A percentile compares a stretch with the other conserved stretches of the same genome.
phyloP scores from a whole-genome alignment of 2,329 filamentous ascomycete genomes.

The Eutypa lata region DNA sequence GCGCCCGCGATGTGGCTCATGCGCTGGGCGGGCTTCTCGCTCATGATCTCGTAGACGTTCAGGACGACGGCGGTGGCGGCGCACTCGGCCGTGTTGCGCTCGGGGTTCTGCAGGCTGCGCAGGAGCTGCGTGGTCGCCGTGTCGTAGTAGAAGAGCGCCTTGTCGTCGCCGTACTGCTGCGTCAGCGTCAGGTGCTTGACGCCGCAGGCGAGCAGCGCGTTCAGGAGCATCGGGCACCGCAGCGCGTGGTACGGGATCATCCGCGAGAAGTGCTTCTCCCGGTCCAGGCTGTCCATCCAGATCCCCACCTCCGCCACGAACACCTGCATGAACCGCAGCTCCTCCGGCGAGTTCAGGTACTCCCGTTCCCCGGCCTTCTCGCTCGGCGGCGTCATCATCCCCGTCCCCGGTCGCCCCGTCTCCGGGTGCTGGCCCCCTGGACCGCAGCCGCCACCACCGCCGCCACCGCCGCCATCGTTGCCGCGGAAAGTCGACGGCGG shows the following conservation, averaged over 20 bases:
- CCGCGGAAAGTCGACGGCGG: slow-evolving; percentile 26
- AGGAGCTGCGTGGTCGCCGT: slow-evolving; percentile 77
- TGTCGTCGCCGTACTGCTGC: slow-evolving; percentile 66
- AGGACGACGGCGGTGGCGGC: slow-evolving; percentile 84
- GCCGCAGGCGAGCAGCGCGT: slow-evolving; percentile 85
- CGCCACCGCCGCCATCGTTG: slow-evolving; percentile 5
- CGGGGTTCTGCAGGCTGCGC: slow-evolving; percentile 75
- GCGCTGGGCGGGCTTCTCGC: slow-evolving; percentile 70
- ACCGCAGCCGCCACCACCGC: slow-evolving; percentile 4
- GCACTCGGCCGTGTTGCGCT: slow-evolving; percentile 79
- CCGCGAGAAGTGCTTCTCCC: slow-evolving; percentile 80
- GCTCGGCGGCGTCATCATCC: slow-evolving; percentile 37
- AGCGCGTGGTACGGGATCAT: slow-evolving; percentile 81
- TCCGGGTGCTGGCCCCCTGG: slow-evolving; percentile 33
- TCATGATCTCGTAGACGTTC: slow-evolving; percentile 93
- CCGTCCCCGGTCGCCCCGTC: slow-evolving; percentile 22
- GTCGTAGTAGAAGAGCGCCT: slow-evolving; percentile 80
- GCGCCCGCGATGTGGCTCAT: slow-evolving; percentile 89
- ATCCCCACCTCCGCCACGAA: slow-evolving; percentile 87
- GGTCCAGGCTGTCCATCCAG: slow-evolving; percentile 93
- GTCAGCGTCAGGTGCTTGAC: slow-evolving; percentile 74
- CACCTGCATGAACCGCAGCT: slow-evolving; percentile 85
- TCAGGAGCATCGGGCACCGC: slow-evolving; percentile 81
- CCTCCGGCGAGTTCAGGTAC: slow-evolving; percentile 70
- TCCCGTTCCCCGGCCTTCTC: slow-evolving; percentile 47